Conservation (phyloP, 805 yeast species). For the Candida ipomoeae region DNA sequence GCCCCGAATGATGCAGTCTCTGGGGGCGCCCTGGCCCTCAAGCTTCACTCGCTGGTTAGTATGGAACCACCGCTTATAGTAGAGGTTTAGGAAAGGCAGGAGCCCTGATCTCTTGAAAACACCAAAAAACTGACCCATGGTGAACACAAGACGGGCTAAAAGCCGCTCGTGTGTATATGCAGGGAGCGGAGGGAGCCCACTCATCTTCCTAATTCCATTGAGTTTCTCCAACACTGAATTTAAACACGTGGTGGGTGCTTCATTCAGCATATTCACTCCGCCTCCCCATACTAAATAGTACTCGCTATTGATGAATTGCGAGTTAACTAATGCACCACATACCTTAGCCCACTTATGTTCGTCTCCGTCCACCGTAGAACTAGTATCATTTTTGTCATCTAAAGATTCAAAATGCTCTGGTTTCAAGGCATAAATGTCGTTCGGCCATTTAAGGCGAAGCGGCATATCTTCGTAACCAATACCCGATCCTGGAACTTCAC, state of each 20-base stretch:
- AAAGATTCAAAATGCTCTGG: slow-evolving; percentile 49
- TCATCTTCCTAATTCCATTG: slow-evolving; percentile 46
- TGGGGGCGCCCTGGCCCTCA: slow-evolving; percentile 37
- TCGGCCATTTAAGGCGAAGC: slow-evolving; percentile 91
- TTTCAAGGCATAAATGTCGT: slow-evolving; percentile 74
- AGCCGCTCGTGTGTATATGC: slow-evolving; percentile 47
- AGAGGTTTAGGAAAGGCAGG: slow-evolving; percentile 57
- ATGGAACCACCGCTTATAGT: slow-evolving; percentile 88
- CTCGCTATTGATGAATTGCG: slow-evolving; percentile 56
- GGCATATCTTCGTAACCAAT: slow-evolving; percentile 73
- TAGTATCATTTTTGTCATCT: slow-evolving; percentile 31
- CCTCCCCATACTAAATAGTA: slow-evolving; percentile 77
- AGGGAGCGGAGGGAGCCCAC: slow-evolving; percentile 44
- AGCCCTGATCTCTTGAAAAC: slow-evolving; percentile 66
- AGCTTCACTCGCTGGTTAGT: slow-evolving; percentile 60
- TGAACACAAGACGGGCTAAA: slow-evolving; percentile 63
- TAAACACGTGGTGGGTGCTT: slow-evolving; percentile 90
- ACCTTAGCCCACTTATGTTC: slow-evolving; percentile 72
- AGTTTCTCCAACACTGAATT: slow-evolving; percentile 62
- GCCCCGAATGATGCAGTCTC: slow-evolving; percentile 66
- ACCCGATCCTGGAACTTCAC: slow-evolving; percentile 30
- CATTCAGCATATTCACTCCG: slow-evolving; percentile 78
- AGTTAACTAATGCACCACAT: slow-evolving; percentile 81
- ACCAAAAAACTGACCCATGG: slow-evolving; percentile 58
- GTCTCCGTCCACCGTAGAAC: slow-evolving; percentile 41